Evolutionary conservation across 768 basidiomycete species (phyloP), one percentile per base, ranked within the genome.

Genomic region (Podaxis rugospora): DNA sequence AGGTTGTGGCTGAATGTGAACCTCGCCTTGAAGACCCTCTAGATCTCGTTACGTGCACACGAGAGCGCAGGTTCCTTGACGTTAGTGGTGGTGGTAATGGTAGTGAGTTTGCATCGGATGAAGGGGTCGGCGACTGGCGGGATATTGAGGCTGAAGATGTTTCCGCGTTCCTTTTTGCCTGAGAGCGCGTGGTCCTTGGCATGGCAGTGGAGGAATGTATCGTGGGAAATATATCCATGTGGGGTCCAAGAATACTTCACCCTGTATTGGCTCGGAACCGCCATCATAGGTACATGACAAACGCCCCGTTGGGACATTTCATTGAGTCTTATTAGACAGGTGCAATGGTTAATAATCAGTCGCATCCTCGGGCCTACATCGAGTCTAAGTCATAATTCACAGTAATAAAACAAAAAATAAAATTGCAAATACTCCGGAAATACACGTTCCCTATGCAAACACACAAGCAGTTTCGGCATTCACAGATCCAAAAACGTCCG

Each of bases 71-170:
- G 56, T 50, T 64, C 21, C 70, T 62, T 39, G 61, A 65, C 23
- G 70, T 70, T n/a, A 61, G 59, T 1, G 71, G 71, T n/a, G 62
- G 64, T 52, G 68, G 71, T 11, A 71, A 64, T 3, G 53, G 11
- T 50, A 54, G n/a, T 28, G 52, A 40, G 18, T 18, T 50, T 39
- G 65, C 64, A 52, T 47, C 44, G 44, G 69, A 18, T 6, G 28
- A 10, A 27, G 27, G 4, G 0, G 42, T 44, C 23, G 47, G 35
- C 23, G 57, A 58, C 5, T 50, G 44, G 16, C 46, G 56, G 49
- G 44, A 50, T 2, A 46, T 36, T 23, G 46, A 37, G 21, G 56
- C 27, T 14, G 44, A 23, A 14, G 56, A 32, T 27, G 42, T n/a
- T 18, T 37, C 28, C 51, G 13, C n/a, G 16, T 46, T 35, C n/a